These are phyloP conservation scores for Ganoderma lucidum DNA, from an alignment of 1,284 basidiomycete genomes.

Conservation along the genomic window DNA sequence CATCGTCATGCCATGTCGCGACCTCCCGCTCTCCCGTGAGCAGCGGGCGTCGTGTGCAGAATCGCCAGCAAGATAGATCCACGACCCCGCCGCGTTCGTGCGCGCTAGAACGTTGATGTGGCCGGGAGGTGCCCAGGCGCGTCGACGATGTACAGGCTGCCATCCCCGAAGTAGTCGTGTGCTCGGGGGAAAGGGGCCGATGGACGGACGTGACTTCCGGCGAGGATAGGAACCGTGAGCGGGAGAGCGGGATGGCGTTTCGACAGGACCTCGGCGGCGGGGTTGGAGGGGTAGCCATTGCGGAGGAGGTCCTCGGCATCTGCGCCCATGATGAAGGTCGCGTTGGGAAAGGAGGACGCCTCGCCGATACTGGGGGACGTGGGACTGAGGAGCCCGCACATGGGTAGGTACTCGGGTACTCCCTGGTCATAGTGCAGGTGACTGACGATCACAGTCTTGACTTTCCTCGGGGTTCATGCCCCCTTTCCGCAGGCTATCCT, in stretches of 20 bases:
- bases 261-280: constrained; percentile 44
- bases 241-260: constrained; percentile 51
- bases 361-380: constrained; percentile 49
- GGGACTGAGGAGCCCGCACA: background rate
- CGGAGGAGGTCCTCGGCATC: constrained; percentile 45
- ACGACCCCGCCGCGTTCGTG: constrained; percentile 59
- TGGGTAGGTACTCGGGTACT: background rate
- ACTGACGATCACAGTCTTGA: constrained; percentile 56
- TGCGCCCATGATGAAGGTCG: constrained; percentile 54
- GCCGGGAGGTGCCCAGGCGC: constrained; percentile 58
- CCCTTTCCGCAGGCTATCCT: constrained; percentile 57
- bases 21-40: constrained; percentile 55
- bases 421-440: constrained; percentile 56
- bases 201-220: constrained; percentile 38
- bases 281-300: constrained; percentile 52
- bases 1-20: constrained; percentile 39
- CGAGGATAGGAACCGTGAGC: constrained; percentile 51
- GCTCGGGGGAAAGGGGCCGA: constrained; percentile 60
- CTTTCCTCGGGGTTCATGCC: constrained; percentile 48
- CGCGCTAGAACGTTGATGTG: constrained; percentile 64
- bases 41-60: constrained; percentile 60
- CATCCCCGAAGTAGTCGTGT: constrained; percentile 62
- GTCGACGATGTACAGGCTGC: constrained; percentile 62
- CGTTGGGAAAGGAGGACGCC: constrained; percentile 50
- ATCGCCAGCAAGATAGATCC: constrained; percentile 66